Evolutionary conservation across 805 yeast genomes (phyloP), one percentile per base, ranked within the genome.

Genomic region (Yarrowia deformans): DNA sequence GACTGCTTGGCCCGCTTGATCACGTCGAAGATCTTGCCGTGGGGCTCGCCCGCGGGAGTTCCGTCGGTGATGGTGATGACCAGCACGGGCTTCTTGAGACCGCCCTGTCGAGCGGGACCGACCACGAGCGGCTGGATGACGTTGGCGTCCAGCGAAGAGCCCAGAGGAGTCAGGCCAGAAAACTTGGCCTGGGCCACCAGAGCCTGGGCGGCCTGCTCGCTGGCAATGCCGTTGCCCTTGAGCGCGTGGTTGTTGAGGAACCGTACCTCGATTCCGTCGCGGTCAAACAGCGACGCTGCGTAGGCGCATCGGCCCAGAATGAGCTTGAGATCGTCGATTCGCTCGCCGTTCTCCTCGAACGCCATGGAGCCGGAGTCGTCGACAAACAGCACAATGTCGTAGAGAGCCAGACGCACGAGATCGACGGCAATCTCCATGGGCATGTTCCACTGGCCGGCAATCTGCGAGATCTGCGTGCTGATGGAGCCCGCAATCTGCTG

Each of bases 341-440:
- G 73, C 69, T 75, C 76, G 6, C 78, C 79, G 69, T 73, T 73
- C 70, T 75, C 78, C 69, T 75, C 78, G 64, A 75, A 74, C 5
- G 75, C 73, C 78, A 76, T 76, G 40, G 78, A 76, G 19, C 78
- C 78, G 14, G 79, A 76, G 60, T 76, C 79, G 63, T 76, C 78
- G 37, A 74, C 72, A 60, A 70, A 76, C 12, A 76, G 60, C 14
- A 76, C 75, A 58, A 76, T 73, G 68, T 76, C 78, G 69, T 75
- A 75, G 5, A 76, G 72, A 40, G 78, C 77, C 60, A 76, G 71
- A 1, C 77, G 73, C 45, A 73, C 74, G 13, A 74, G 70, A 69
- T 76, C 78, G 37, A 69, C 72, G 19, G 77, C 78, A 55, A 76
- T 69, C 70, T 75, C 77, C 68, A 70, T 69, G n/a, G 78, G 77